Conservation (phyloP, 176 grass and related monocot species). For the Dactylis glomerata region DNA sequence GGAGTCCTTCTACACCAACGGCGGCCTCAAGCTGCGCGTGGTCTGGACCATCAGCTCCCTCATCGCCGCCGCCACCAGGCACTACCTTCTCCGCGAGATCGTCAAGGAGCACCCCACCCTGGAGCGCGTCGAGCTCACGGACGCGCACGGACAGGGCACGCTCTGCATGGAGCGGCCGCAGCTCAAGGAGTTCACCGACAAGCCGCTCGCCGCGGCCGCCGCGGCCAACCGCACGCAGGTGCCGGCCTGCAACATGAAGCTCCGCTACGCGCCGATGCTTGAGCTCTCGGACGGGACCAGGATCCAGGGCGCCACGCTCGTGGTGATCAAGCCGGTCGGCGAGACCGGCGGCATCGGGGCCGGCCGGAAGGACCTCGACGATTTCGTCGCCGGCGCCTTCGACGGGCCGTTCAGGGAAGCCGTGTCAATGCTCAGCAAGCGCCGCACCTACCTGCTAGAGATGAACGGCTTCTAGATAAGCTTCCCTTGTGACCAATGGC, state of each 20-base stretch:
- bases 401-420: conserved; percentile 64
- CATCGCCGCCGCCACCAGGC: conserved; percentile 71
- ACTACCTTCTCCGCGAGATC: conserved; percentile 80
- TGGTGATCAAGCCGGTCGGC: conserved; percentile 70
- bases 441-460: conserved; percentile 76
- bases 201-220: conserved; percentile 48
- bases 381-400: conserved; percentile 48
- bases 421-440: conserved; percentile 54
- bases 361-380: conserved; percentile 63
- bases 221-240: conserved; percentile 68
- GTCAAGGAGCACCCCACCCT: conserved; percentile 78
- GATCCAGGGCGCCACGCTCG: conserved; percentile 75
- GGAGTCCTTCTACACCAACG: conserved; percentile 80
- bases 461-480: conserved; percentile 73
- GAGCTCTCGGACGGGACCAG: conserved; percentile 62
- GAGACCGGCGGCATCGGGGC: conserved; percentile 37
- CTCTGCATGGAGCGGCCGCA: conserved; percentile 54
- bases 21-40: conserved; percentile 70
- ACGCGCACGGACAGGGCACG: conserved; percentile 67
- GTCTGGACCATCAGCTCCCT: conserved; percentile 83
- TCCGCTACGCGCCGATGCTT: conserved; percentile 65
- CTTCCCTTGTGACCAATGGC: not conserved
- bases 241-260: conserved; percentile 81
- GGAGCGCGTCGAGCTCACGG: conserved; percentile 56
- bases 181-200: conserved; percentile 70